Base-by-base conservation (phyloP, 495 filamentous ascomycete species). In the Platismatia glauca region DNA sequence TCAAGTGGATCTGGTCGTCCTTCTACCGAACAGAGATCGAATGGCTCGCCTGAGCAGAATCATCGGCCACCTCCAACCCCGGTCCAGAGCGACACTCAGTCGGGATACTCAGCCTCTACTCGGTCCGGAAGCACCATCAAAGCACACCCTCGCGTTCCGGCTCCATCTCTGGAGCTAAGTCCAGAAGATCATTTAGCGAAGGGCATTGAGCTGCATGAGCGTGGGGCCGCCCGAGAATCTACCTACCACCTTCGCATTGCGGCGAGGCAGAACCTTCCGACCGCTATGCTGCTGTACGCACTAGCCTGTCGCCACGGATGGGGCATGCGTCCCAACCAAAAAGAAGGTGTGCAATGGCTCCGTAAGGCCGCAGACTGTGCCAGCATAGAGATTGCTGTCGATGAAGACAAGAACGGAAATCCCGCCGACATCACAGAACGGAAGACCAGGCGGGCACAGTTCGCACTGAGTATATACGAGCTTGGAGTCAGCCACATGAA, bases 401-500 rank as follows among this genome's bases (percentile, higher is more conserved):
- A 94, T 64, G 87, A 94, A 63, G 81, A 85, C 58, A 67, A 74
- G 15, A 73, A 78, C 18, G 84, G 84, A 8, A 83, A 82, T 58
- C 71, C 77, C 5, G 80, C 84, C 24, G 86, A 93, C 71, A 67
- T 83, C 2, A 66, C 80, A 50, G 88, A 89, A 67, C 81, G 81
- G 55, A 94, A 94, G 73, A 84, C 85, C 4, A 84, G 89, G 50
- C 87, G 90, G 61, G 89, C 93, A 16, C 92, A 97, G 68, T 96
- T 97, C 72, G 94, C 94, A 3, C 77, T 97, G 60, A 91, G 90
- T 71, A 89, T 97, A 39, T 98, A 98, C 64, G 94, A 98, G 76
- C 77, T 98, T 24, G 94, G 94, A 8, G 88, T 96, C n/a, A 94
- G 89, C 74, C 89, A 97, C 72, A 87, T 97, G 83, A 96, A 98